Percentiles rank a stretch among this genome's conserved stretches.
phyloP scores from a whole-genome alignment of 805 yeast genomes.

The Ogataea polymorpha region DNA sequence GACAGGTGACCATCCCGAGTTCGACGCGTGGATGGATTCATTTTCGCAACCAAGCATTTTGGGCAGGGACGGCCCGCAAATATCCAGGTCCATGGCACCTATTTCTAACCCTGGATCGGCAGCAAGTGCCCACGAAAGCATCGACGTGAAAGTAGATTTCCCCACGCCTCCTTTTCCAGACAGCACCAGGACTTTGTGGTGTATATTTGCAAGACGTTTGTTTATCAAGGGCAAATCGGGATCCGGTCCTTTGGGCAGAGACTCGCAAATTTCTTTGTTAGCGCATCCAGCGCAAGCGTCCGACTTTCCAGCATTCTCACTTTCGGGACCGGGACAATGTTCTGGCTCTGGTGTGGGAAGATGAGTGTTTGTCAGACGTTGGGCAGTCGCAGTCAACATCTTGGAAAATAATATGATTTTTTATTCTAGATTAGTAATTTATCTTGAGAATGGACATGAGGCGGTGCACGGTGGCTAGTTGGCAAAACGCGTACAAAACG shows the following conservation, averaged over 20 bases:
- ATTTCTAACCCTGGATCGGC: slow-evolving; percentile 77
- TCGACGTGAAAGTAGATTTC: slow-evolving; percentile 90
- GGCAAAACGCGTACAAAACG: slow-evolving; percentile 8
- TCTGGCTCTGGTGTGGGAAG: slow-evolving; percentile 81
- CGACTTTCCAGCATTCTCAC: slow-evolving; percentile 88
- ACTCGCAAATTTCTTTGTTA: slow-evolving; percentile 83
- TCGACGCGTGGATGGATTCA: slow-evolving; percentile 83
- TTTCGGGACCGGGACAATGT: slow-evolving; percentile 98
- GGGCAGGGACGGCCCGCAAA: slow-evolving; percentile 97
- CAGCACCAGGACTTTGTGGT: slow-evolving; percentile 76
- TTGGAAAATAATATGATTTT: neutral
- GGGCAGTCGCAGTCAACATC: slow-evolving; percentile 15
- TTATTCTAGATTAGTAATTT: slow-evolving; percentile 4
- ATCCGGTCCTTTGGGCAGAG: slow-evolving; percentile 91
- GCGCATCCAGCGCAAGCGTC: slow-evolving; percentile 96
- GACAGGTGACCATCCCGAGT: slow-evolving; percentile 95
- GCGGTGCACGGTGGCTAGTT: slow-evolving; percentile 1
- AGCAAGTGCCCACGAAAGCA: slow-evolving; percentile 96
- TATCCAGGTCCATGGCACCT: slow-evolving; percentile 96
- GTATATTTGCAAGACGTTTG: slow-evolving; percentile 55
- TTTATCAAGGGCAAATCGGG: slow-evolving; percentile 82
- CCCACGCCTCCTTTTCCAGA: slow-evolving; percentile 97
- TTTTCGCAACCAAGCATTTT: slow-evolving; percentile 89
- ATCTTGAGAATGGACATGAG: neutral
- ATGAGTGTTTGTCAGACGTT: slow-evolving; percentile 7